These are phyloP conservation scores for Brassica hybrid DNA, from an alignment of 441 rosid species.

Conservation along the genomic window DNA sequence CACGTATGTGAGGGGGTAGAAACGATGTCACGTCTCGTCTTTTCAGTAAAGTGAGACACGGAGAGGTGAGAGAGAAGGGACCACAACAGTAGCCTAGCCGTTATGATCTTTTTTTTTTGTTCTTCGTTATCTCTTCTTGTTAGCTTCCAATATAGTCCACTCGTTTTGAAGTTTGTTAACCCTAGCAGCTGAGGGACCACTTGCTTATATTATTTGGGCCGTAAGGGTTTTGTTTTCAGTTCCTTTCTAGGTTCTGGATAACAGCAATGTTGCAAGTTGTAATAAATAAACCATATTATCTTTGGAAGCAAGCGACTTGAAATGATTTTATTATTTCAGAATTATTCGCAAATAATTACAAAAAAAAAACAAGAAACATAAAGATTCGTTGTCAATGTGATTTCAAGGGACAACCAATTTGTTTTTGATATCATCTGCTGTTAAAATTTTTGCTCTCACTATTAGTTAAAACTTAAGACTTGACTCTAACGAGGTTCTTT, in stretches of 20 bases:
- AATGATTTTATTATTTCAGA: background rate
- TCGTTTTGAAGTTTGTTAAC: conserved; percentile 25
- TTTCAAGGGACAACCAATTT: background rate
- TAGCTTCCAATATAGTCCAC: conserved; percentile 18
- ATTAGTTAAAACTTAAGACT: background rate
- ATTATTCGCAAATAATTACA: no score
- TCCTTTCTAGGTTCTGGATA: conserved; percentile 10
- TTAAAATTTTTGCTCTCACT: background rate
- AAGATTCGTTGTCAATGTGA: background rate
- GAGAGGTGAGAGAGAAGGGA: conserved; percentile 17
- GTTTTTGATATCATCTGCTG: background rate
- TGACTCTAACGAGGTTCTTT: no score
- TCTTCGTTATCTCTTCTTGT: conserved; percentile 19
- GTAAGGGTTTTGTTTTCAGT: background rate
- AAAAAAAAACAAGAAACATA: background rate
- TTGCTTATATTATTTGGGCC: background rate
- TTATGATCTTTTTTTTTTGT: conserved; percentile 7
- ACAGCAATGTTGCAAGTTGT: conserved; percentile 19
- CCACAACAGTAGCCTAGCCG: conserved; percentile 34
- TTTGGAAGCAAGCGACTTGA: background rate
- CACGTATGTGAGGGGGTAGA: conserved; percentile 13
- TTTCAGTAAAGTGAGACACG: conserved; percentile 33
- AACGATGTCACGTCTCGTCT: conserved; percentile 37
- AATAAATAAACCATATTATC: conserved; percentile 2
- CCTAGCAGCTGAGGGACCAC: conserved; percentile 28